A percentile compares a stretch with the other conserved stretches of the same genome.
These are phyloP conservation scores for Backusella circina DNA, from an alignment of 192 early-diverging fungal species.

Conservation along the genomic window DNA sequence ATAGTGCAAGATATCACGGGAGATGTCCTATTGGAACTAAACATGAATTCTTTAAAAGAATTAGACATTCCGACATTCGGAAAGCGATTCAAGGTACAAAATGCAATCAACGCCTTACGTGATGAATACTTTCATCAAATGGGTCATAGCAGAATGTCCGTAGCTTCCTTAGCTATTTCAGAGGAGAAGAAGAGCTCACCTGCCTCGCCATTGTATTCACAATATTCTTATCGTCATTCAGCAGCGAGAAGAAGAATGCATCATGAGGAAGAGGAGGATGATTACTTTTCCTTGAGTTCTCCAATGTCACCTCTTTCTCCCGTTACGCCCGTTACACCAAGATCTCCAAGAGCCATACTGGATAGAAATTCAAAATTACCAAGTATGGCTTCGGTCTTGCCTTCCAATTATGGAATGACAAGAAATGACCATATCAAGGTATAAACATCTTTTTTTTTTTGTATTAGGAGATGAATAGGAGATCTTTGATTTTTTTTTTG, in stretches of 20 bases:
- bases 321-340: neutral
- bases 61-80: slow-evolving; percentile 60
- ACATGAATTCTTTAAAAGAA: slow-evolving; percentile 61
- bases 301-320: neutral
- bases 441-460: neutral
- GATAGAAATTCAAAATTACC: neutral
- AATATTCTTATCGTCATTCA: neutral
- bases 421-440: neutral
- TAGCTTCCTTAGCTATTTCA: neutral
- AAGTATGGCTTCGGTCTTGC: neutral
- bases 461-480: neutral
- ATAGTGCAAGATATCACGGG: slow-evolving; percentile 68
- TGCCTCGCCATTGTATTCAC: neutral
- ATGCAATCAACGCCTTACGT: slow-evolving; percentile 50
- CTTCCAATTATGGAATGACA: neutral
- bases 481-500: neutral
- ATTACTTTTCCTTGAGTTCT: neutral
- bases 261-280: neutral
- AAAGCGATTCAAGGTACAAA: slow-evolving; percentile 66
- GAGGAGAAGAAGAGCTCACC: neutral
- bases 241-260: neutral
- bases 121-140: slow-evolving; percentile 23
- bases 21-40: slow-evolving; percentile 58
- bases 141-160: neutral
- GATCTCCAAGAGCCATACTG: neutral